Evolutionary conservation across 1,139 yeast species (phyloP), one percentile per base, ranked within the genome.

Genomic region (Yamadazyma jaroonii): DNA sequence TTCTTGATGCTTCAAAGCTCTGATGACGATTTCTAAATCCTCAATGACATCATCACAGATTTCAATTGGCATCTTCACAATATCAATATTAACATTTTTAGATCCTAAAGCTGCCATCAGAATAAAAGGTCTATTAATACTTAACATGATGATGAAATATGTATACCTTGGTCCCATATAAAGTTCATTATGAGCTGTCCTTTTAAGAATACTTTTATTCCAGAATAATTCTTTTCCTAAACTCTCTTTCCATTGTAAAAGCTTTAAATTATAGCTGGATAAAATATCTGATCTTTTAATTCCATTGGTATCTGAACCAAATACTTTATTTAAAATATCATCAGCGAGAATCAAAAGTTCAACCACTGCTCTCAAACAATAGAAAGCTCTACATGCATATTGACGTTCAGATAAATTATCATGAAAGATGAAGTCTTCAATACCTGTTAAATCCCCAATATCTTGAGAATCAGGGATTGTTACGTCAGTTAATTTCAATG

Each of bases 381-480:
- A 35, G 25, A 38, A 44, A 1, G 45, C 47, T 24, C 45, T 37
- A 31, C 38, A 39, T 10, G 39, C 41, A 25, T 41, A 41, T 31
- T 41, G 44, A 12, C 37, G 35, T 24, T 37, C 41, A n/a, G 46
- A 44, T 12, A 13, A 26, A 13, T 39, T 36, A 27, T 45, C 44
- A 15, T 41, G 36, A 25, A 40, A 45, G 4, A 44, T 38, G 28
- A 40, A 45, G 24, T 45, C 47, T 12, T 45, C 49, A 21, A 45
- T 38, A 6, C 42, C 45, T 3, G 49, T 44, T 27, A 45, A 33
- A 23, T 45, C 47, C 2, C 45, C 47, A 29, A 45, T 41, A 40
- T 43, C 44, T 34, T 43, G 45, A 9, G 47, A 37, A 29, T 42
- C 41, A 14, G 49, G 47, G 17, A 45, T 41, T 3, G 45, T 45